Evolutionary conservation across 495 filamentous ascomycete genomes (phyloP).

Genomic region (Penicillium cataractarum): DNA sequence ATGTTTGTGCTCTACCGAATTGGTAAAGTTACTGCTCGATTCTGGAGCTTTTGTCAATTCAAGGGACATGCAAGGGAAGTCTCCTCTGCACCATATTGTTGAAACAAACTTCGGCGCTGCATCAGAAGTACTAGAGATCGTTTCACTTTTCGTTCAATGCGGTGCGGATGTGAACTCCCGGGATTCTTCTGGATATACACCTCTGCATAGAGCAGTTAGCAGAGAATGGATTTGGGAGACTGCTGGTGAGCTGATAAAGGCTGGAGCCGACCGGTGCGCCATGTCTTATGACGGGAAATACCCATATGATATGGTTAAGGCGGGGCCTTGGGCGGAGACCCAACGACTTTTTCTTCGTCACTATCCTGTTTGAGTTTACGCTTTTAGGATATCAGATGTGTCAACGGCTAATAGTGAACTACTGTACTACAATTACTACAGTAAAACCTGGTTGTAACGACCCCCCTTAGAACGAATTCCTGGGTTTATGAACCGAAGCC

Average conservation of each 20-base stretch:
- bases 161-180: constrained; percentile 15
- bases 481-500: background rate
- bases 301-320: constrained; percentile 15
- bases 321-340: constrained; percentile 13
- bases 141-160: constrained; percentile 7
- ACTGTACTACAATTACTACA: background rate
- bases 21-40: constrained; percentile 7
- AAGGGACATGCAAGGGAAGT: constrained; percentile 7
- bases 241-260: constrained; percentile 10
- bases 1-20: background rate
- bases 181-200: constrained; percentile 12
- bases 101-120: background rate
- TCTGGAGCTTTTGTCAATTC: constrained; percentile 5
- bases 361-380: background rate
- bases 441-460: background rate
- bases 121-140: background rate
- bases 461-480: background rate
- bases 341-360: constrained; percentile 11
- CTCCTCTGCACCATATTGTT: constrained; percentile 10
- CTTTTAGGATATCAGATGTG: too few species aligned
- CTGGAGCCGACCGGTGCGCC: constrained; percentile 13
- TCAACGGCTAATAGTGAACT: too few species aligned
- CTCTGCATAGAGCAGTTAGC: constrained; percentile 7
- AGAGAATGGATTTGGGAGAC: constrained; percentile 4
- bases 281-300: constrained; percentile 10